phyloP scores from a whole-genome alignment of 306 rosid genomes.

The Citrullus amarus region DNA sequence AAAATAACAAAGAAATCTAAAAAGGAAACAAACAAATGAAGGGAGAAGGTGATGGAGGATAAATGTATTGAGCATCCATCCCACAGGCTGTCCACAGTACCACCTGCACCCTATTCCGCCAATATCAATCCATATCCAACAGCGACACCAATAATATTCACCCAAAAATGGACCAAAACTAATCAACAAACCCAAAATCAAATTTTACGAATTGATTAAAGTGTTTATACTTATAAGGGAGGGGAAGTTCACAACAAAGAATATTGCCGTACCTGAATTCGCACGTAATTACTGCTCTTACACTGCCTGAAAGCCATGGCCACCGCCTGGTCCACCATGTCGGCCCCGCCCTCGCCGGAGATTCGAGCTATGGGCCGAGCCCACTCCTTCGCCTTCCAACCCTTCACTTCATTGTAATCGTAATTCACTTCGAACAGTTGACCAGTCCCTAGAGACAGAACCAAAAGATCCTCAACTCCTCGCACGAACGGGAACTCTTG shows the following conservation, averaged over 20 bases:
- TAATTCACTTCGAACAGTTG: constrained; percentile 54
- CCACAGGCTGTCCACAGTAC: constrained; percentile 26
- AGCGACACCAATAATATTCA: neutral
- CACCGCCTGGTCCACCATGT: constrained; percentile 84
- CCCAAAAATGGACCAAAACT: neutral
- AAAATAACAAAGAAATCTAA: neutral
- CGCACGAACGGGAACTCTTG: constrained; percentile 98
- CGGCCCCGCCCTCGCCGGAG: constrained; percentile 76
- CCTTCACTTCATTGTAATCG: constrained; percentile 55
- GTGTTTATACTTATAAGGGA: neutral
- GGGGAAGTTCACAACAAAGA: neutral
- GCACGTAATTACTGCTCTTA: constrained; percentile 69
- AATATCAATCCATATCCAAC: constrained; percentile 3
- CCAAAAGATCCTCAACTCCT: constrained; percentile 93
- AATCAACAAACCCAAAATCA: neutral
- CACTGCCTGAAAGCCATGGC: constrained; percentile 86
- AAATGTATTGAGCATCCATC: neutral
- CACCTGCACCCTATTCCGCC: constrained; percentile 15
- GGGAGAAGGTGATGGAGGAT: neutral
- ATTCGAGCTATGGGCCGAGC: constrained; percentile 84
- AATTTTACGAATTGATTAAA: neutral
- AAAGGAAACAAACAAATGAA: neutral
- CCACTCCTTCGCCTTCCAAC: constrained; percentile 91
- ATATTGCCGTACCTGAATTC: constrained; percentile 60
- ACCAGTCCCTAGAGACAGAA: constrained; percentile 81